A percentile compares a stretch with the other conserved stretches of the same genome.
These are phyloP conservation scores for Benincasa hispida DNA, from an alignment of 306 rosid genomes.

Conservation along the genomic window DNA sequence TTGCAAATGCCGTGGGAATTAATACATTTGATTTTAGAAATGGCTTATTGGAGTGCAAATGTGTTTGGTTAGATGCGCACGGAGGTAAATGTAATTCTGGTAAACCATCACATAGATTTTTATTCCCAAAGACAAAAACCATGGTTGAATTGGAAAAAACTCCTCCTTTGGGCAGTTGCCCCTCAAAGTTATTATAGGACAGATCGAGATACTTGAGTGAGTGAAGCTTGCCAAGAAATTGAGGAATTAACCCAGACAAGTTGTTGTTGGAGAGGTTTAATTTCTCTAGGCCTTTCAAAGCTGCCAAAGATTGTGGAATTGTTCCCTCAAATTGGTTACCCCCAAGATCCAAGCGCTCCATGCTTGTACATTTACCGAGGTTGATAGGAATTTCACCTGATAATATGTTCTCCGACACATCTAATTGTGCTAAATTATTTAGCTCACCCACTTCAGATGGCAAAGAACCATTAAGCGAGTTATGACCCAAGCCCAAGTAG, in stretches of 20 bases:
- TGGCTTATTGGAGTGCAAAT: neutral
- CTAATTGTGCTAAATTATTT: constrained; percentile 1
- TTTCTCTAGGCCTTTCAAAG: constrained; percentile 6
- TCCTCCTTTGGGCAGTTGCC: constrained; percentile 18
- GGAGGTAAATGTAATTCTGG: constrained; percentile 14
- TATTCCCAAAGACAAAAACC: constrained; percentile 14
- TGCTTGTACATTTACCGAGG: constrained; percentile 9
- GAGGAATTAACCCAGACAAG: constrained; percentile 20
- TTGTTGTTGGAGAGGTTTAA: constrained; percentile 22
- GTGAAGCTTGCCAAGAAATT: constrained; percentile 6
- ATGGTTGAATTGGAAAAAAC: constrained; percentile 15
- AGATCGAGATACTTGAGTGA: constrained; percentile 11
- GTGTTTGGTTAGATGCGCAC: neutral
- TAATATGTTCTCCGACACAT: constrained; percentile 18
- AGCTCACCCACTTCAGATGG: constrained; percentile 20
- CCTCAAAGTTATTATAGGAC: constrained; percentile 18
- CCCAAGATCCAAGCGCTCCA: constrained; percentile 3
- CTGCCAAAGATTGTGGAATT: constrained; percentile 10
- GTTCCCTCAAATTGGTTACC: constrained; percentile 22
- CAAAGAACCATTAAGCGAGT: constrained; percentile 16
- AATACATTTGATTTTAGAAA: constrained; percentile 7
- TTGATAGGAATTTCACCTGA: constrained; percentile 16
- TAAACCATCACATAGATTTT: constrained; percentile 22
- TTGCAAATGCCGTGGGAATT: neutral
- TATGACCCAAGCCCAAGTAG: neutral